phyloP scores from a whole-genome alignment of 139 green algal species.

The Bryopsis sp. region DNA sequence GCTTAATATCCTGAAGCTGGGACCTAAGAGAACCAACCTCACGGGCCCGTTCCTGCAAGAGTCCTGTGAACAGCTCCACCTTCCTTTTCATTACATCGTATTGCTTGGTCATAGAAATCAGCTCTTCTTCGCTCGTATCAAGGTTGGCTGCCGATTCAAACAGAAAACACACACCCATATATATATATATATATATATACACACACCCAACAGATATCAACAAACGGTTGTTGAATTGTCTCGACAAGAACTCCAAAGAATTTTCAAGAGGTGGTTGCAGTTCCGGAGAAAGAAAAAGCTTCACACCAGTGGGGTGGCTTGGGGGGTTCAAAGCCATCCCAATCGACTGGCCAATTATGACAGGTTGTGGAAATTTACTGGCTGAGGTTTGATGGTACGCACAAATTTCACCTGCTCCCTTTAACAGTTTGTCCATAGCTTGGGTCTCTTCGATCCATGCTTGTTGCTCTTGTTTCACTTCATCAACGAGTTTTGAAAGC shows the following conservation, averaged over 20 bases:
- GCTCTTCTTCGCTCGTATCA: conserved; percentile 1
- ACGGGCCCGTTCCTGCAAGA: background rate
- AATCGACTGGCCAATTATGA: no score
- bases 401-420: background rate
- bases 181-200: no score
- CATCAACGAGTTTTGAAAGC: conserved; percentile 4
- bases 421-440: conserved; percentile 3
- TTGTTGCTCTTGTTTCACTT: conserved; percentile 12
- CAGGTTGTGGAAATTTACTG: no score
- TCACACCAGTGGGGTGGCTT: no score
- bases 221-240: no score
- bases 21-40: conserved; percentile 13
- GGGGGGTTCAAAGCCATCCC: no score
- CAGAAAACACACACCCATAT: background rate
- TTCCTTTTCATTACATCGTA: conserved; percentile 9
- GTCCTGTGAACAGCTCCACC: conserved; percentile 15
- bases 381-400: no score
- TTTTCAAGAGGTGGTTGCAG: no score
- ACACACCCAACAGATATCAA: no score
- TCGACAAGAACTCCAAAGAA: no score
- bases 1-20: conserved; percentile 10
- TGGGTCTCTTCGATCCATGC: conserved; percentile 8
- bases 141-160: conserved; percentile 8
- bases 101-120: background rate
- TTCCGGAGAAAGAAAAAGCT: no score